Percentiles rank a stretch among this genome's conserved stretches.
phyloP scores from a whole-genome alignment of 495 filamentous ascomycete species.

The Tuber umbilicatum region DNA sequence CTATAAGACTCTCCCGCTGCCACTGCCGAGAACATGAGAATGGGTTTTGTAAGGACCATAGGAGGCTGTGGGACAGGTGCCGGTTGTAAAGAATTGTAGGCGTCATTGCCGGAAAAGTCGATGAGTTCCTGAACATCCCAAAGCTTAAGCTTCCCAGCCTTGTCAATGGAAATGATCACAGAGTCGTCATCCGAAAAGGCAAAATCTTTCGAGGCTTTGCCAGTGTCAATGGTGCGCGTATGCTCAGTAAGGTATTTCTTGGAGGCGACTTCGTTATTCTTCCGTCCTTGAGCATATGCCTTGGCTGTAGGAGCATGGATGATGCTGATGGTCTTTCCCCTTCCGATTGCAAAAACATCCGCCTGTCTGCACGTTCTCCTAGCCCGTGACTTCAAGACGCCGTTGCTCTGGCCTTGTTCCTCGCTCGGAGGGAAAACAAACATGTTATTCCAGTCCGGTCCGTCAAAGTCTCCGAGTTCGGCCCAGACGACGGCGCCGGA shows the following conservation, averaged over 20 bases:
- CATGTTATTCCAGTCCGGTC: slow-evolving; percentile 48
- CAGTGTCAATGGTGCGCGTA: slow-evolving; percentile 83
- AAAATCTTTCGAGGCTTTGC: slow-evolving; percentile 98
- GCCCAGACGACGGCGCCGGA: slow-evolving; percentile 94
- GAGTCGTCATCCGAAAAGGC: slow-evolving; percentile 94
- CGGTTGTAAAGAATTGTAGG: slow-evolving; percentile 34
- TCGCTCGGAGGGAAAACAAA: slow-evolving; percentile 42
- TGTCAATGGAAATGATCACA: slow-evolving; percentile 89
- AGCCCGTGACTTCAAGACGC: slow-evolving; percentile 90
- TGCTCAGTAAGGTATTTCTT: slow-evolving; percentile 78
- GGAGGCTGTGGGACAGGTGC: slow-evolving; percentile 31
- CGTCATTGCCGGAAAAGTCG: slow-evolving; percentile 52
- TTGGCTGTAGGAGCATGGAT: slow-evolving; percentile 66
- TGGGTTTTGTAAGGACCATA: slow-evolving; percentile 33
- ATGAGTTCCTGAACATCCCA: slow-evolving; percentile 86
- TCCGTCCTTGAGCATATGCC: slow-evolving; percentile 56
- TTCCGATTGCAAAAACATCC: slow-evolving; percentile 88
- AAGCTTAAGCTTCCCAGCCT: slow-evolving; percentile 87
- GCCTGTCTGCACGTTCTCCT: slow-evolving; percentile 79
- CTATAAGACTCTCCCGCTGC: slow-evolving; percentile 43
- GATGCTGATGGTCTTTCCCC: slow-evolving; percentile 90
- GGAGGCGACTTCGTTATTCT: slow-evolving; percentile 37
- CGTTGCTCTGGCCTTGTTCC: slow-evolving; percentile 48
- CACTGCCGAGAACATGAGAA: slow-evolving; percentile 40
- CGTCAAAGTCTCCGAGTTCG: slow-evolving; percentile 66